A percentile compares a stretch with the other conserved stretches of the same genome.
Evolutionary conservation across 2,329 filamentous ascomycete genomes (phyloP).

Genomic region (Aspergillus carbonarius): DNA sequence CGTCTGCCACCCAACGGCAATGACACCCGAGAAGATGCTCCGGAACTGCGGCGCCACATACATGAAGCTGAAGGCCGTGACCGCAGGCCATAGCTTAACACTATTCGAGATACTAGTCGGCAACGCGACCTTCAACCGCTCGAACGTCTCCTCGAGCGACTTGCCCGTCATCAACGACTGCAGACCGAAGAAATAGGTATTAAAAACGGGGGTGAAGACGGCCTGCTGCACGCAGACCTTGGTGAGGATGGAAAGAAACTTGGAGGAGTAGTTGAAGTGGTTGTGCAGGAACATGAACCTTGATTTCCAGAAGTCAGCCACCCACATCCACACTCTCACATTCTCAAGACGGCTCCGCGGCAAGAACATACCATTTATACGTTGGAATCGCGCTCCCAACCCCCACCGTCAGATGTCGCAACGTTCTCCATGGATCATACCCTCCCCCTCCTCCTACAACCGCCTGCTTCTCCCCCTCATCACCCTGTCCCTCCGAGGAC

Average conservation of each 20-base stretch:
- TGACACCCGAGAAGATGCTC: slow-evolving; percentile 72
- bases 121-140: slow-evolving; percentile 72
- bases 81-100: slow-evolving; percentile 82
- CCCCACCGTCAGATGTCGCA: slow-evolving; percentile 72
- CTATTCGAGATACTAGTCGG: slow-evolving; percentile 75
- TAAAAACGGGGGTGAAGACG: slow-evolving; percentile 80
- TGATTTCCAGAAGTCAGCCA: slow-evolving; percentile 33
- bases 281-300: slow-evolving; percentile 78
- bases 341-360: neutral
- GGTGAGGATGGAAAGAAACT: slow-evolving; percentile 65
- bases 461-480: slow-evolving; percentile 37
- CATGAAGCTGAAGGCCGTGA: slow-evolving; percentile 84
- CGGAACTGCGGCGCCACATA: slow-evolving; percentile 77
- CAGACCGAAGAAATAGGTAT: slow-evolving; percentile 77
- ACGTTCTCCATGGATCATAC: slow-evolving; percentile 69
- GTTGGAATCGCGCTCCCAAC: slow-evolving; percentile 70
- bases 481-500: slow-evolving; percentile 28
- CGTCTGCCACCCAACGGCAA: slow-evolving; percentile 89
- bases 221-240: slow-evolving; percentile 81
- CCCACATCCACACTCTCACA: neutral
- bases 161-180: slow-evolving; percentile 74
- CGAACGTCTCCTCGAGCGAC: slow-evolving; percentile 60
- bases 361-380: slow-evolving; percentile 69
- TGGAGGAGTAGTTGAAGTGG: slow-evolving; percentile 81
- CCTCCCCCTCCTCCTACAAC: slow-evolving; percentile 46